Base-by-base conservation (phyloP, 352 stramenopile genomes). In the Pythium biforme region DNA sequence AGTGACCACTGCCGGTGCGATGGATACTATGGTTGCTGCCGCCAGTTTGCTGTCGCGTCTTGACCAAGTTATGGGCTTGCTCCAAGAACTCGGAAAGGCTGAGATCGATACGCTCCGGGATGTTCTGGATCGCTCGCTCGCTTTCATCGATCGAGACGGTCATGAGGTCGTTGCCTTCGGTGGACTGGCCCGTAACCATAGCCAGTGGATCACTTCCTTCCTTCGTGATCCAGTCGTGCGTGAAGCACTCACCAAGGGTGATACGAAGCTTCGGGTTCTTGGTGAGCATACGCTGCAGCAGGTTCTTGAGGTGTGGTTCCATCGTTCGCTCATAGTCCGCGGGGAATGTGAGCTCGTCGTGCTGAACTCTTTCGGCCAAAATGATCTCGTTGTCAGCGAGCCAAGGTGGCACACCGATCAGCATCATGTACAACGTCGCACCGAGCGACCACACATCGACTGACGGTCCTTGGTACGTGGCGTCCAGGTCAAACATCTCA, bases 171-270 rank as follows among this genome's bases (percentile, higher is more conserved):
- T 20, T 45, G 39, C 29, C 39, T 22, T 86, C 72, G 48, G 83
- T 79, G 45, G 86, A 74, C 29, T 79, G 60, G 7, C 53, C 74
- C 12, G 70, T 74, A 15, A 83, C 37, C 22, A 74, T 67, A 9
- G 51, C 52, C 31, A 94, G 76, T 14, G 88, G 86, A n/a, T 97
- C 88, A 22, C 86, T 95, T 17, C 91, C 91, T 72, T 97, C 91
- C n/a, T 96, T 92, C 10, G 91, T 97, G 55, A 91, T 87, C 91
- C 91, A 97, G 54, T 97, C 91, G 66, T 97, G 91, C 19, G 76
- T 84, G 64, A 97, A 97, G 45, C 89, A 89, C 19, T 95, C 84
- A 19, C 76, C 79, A 7, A 97, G 57, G 17, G 80, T 77, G 50
- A 94, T 90, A 19, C 91, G 81, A n/a, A 89, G 65, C 1, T 76